phyloP scores from a whole-genome alignment of 345 rosid genomes.

The Eucalyptus virginea region DNA sequence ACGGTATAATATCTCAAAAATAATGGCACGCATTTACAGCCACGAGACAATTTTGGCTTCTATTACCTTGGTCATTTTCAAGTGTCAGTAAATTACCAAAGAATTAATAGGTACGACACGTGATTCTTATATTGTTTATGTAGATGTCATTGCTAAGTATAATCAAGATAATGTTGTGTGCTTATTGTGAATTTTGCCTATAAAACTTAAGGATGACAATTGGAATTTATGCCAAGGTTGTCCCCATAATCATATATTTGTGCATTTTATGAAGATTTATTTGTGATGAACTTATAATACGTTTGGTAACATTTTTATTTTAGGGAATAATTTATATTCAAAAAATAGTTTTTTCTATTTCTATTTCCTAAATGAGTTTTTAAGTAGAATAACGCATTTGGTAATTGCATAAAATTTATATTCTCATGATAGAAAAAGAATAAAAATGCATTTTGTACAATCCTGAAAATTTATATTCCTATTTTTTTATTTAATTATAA shows the following conservation, averaged over 20 bases:
- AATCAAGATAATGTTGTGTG: background rate
- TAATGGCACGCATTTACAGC: background rate
- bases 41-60: background rate
- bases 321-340: fast-evolving
- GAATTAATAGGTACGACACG: background rate
- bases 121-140: background rate
- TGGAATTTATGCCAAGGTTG: background rate
- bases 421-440: fast-evolving
- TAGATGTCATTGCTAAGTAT: background rate
- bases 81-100: background rate
- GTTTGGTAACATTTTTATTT: no score
- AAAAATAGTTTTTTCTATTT: fast-evolving
- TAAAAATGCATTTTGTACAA: no score
- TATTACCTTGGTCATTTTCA: background rate
- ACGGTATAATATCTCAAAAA: background rate
- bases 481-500: no score
- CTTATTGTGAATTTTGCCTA: background rate
- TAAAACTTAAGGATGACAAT: background rate
- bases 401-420: fast-evolving
- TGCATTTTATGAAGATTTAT: background rate
- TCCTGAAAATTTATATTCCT: fast-evolving
- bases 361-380: no score
- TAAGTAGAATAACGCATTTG: no score
- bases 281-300: background rate
- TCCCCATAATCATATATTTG: fast-evolving